Evolutionary conservation across 2,329 filamentous ascomycete species (phyloP).

Genomic region (Passalora sequoiae): DNA sequence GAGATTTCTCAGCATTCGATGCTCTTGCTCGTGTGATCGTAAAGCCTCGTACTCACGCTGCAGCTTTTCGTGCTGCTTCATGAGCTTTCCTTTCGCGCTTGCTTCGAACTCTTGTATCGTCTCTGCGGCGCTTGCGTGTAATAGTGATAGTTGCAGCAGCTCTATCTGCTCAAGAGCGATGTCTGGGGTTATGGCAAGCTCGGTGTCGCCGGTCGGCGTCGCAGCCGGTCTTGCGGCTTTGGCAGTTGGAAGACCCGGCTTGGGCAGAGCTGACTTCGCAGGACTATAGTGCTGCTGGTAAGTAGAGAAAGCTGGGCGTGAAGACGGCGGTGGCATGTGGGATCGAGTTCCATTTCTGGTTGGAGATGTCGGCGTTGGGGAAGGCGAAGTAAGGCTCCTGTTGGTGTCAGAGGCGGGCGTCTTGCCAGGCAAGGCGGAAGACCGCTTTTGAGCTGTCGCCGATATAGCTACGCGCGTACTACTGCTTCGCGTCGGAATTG

Average conservation of each 20-base stretch:
- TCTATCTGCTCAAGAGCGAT: slow-evolving; percentile 50
- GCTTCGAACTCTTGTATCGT: slow-evolving; percentile 51
- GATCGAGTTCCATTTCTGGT: slow-evolving; percentile 23
- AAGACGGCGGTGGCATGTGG: slow-evolving; percentile 33
- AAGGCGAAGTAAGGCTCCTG: slow-evolving; percentile 11
- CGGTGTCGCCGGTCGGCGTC: slow-evolving; percentile 49
- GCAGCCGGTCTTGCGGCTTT: slow-evolving; percentile 55
- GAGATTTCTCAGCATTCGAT: slow-evolving; percentile 48
- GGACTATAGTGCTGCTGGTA: slow-evolving; percentile 65
- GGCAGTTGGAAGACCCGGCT: slow-evolving; percentile 52
- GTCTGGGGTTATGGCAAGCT: slow-evolving; percentile 33
- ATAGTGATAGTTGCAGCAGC: slow-evolving; percentile 59
- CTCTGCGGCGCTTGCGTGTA: slow-evolving; percentile 52
- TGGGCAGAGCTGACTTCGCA: slow-evolving; percentile 56
- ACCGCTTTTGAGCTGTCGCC: slow-evolving; percentile 22
- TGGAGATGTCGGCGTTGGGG: slow-evolving; percentile 14
- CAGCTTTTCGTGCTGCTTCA: slow-evolving; percentile 26
- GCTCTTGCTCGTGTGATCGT: slow-evolving; percentile 23
- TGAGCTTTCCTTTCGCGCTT: slow-evolving; percentile 46
- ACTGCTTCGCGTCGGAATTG: not conserved
- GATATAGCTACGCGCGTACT: slow-evolving; percentile 1
- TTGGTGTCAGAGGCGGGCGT: slow-evolving; percentile 18
- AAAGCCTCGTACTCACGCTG: slow-evolving; percentile 35
- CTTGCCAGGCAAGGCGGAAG: slow-evolving; percentile 18
- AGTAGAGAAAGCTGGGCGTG: slow-evolving; percentile 55